phyloP scores from a whole-genome alignment of 768 basidiomycete species.

The Boletus bicolor region DNA sequence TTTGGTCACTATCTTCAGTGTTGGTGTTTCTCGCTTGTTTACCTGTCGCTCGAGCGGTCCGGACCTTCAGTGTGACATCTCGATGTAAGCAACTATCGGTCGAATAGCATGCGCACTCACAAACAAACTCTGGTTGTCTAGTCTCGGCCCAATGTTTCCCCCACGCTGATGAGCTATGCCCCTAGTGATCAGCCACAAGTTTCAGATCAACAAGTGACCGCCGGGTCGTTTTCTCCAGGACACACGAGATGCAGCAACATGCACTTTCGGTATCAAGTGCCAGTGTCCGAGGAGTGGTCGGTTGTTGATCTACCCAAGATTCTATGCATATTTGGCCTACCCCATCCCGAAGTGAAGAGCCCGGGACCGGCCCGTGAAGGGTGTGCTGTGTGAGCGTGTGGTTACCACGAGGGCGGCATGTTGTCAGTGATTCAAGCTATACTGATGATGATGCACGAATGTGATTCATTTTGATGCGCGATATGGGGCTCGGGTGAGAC shows the following conservation, averaged over 20 bases:
- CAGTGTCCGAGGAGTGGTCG: conserved; percentile 1
- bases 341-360: background rate
- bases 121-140: background rate
- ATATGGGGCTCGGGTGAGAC: background rate
- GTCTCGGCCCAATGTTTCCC: background rate
- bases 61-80: conserved; percentile 6
- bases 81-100: background rate
- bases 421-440: background rate
- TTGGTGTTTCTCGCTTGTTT: conserved; percentile 8
- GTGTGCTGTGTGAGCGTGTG: background rate
- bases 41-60: conserved; percentile 7
- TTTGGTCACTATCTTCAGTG: background rate
- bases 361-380: background rate
- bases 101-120: background rate
- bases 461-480: background rate
- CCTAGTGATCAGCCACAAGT: background rate
- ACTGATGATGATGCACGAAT: background rate
- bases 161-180: background rate
- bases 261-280: background rate
- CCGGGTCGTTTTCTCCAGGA: background rate
- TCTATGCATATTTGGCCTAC: background rate
- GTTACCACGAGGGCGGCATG: background rate
- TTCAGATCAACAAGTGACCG: background rate
- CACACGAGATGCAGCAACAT: background rate
- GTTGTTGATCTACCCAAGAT: background rate